These are phyloP conservation scores for Capsella bursapastoris DNA, from an alignment of 345 rosid species.

Conservation along the genomic window DNA sequence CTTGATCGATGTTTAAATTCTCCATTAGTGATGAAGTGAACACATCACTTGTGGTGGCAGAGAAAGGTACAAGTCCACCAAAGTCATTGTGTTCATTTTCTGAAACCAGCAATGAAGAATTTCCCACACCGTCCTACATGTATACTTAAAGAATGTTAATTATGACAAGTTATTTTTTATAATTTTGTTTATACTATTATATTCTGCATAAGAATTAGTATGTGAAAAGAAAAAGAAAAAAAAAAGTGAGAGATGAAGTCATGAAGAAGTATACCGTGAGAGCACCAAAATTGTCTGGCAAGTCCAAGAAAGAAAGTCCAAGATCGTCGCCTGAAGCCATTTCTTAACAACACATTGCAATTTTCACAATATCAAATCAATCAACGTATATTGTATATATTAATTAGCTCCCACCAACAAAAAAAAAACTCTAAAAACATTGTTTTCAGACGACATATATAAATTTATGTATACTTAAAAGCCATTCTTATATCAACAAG, in stretches of 20 bases:
- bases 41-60: slow-evolving; percentile 16
- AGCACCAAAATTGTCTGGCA: not conserved
- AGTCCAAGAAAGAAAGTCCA: slow-evolving; percentile 8
- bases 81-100: slow-evolving; percentile 10
- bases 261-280: slow-evolving; percentile 21
- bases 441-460: not conserved
- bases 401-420: not conserved
- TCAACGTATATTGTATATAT: not conserved
- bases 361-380: slow-evolving; percentile 12
- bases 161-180: not conserved
- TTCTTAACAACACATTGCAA: slow-evolving; percentile 22
- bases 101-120: slow-evolving; percentile 22
- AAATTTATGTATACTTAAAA: not conserved
- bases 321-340: slow-evolving; percentile 33
- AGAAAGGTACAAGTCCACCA: not conserved
- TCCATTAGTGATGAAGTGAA: not conserved
- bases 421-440: not conserved
- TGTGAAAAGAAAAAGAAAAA: not conserved
- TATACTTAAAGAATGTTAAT: not conserved
- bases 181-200: not conserved
- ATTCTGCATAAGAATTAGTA: not conserved
- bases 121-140: not conserved
- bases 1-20: slow-evolving; percentile 9
- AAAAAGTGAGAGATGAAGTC: not conserved
- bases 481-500: not conserved